Base-by-base conservation (phyloP, 768 basidiomycete genomes). In the Mycena vulgaris region DNA sequence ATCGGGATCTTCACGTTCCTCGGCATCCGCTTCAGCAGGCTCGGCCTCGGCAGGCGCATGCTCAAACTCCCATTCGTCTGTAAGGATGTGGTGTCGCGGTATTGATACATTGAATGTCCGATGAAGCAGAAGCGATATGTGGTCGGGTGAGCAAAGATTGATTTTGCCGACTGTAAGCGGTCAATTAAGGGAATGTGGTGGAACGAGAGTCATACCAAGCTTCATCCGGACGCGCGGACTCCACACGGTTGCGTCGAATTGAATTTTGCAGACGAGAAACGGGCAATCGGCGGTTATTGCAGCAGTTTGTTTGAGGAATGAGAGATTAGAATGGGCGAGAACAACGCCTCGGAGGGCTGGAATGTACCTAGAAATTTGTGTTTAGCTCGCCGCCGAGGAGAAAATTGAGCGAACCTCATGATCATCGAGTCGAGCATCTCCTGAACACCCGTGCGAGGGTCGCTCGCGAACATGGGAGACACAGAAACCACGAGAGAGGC, bases 51-150 rank as follows among this genome's bases (percentile, higher is more conserved):
- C 89, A 0, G 93, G 86, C 5, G 92, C 95, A 72, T 95, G 93
- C 80, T 97, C 94, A 76, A 97, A 98, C 65, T 89, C 87, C 92
- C 94, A 97, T 68, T 87, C 80, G 35, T 93, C 91, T 30, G 83
- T 84, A 3, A 95, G 94, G 72, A 98, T 96, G 78, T 98, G 96
- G 76, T 94, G 90, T 64, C 93, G 89, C 3, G 97, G 96, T 80
- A 98, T 96, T 23, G 97, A 97, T 21, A 94, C 93, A 79, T 98
- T 98, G 85, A 98, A 98, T 8, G 95, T 98, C 28, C 91, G 90
- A 75, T 96, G 94, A 4, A 96, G 86, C 37, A 98, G 93, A 19
- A 98, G 85, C 1, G 96, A 95, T 61, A 98, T 85, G 75, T 98
- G 97, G 77, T 97, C 96, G 1, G 96, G 95, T 3, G 96, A 97